phyloP scores from a whole-genome alignment of 108 stramenopile genomes.

The Cyclostephanos invisitatus region DNA sequence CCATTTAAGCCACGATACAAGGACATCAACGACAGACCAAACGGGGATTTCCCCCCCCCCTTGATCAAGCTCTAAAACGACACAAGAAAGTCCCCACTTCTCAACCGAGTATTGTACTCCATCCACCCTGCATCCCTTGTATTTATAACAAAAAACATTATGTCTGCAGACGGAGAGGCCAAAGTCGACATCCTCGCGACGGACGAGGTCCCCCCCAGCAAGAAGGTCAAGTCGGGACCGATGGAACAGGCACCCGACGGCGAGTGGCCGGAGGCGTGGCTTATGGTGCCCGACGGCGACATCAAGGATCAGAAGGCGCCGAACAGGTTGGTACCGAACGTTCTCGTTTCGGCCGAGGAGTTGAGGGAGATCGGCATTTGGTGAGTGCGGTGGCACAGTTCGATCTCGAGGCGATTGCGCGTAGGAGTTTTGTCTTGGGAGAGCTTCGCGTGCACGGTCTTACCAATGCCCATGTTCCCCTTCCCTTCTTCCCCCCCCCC shows the following conservation, averaged over 20 bases:
- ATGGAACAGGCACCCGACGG: slow-evolving; percentile 40
- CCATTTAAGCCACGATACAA: too few relatives aligned
- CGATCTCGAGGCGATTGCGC: background rate
- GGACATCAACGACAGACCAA: too few relatives aligned
- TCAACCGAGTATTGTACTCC: too few relatives aligned
- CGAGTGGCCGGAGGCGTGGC: slow-evolving; percentile 71
- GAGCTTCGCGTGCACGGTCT: background rate
- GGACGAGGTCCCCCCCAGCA: slow-evolving; percentile 15
- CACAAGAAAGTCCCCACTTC: too few relatives aligned
- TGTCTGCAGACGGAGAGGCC: background rate
- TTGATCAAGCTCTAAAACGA: too few relatives aligned
- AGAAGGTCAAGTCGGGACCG: slow-evolving; percentile 24
- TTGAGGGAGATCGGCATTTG: slow-evolving; percentile 65
- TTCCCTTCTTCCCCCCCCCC: background rate
- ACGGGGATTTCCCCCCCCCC: too few relatives aligned
- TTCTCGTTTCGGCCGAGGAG: slow-evolving; percentile 58
- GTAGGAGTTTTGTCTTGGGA: background rate
- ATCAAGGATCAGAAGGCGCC: slow-evolving; percentile 65
- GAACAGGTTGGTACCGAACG: slow-evolving; percentile 72
- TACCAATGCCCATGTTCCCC: too few relatives aligned
- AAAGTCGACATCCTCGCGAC: background rate
- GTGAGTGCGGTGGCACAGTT: slow-evolving; percentile 10
- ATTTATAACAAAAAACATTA: background rate
- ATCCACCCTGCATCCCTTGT: too few relatives aligned
- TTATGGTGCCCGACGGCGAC: slow-evolving; percentile 63